phyloP scores from a whole-genome alignment of 148 eudicot genomes.

The Cornus florida region DNA sequence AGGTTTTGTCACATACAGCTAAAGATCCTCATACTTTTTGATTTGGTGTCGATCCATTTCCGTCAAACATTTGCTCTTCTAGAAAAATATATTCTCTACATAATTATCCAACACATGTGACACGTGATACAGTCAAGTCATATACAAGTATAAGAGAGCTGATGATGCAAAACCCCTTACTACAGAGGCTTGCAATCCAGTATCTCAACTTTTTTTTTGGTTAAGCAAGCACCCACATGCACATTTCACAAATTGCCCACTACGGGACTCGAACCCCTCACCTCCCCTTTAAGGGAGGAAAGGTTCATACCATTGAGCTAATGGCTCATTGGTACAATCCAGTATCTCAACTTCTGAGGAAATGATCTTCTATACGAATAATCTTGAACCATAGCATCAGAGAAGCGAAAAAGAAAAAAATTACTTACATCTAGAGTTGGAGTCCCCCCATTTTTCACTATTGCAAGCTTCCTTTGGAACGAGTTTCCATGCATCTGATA shows the following conservation, averaged over 20 bases:
- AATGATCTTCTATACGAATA: too few relatives aligned
- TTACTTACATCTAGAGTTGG: conserved; percentile 56
- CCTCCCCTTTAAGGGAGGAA: too few relatives aligned
- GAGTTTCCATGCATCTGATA: conserved; percentile 94
- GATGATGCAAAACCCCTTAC: neutral
- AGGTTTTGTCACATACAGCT: neutral
- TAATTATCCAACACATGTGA: neutral
- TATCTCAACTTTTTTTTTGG: too few relatives aligned
- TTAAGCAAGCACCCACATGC: too few relatives aligned
- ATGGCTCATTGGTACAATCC: too few relatives aligned
- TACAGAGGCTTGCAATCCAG: neutral
- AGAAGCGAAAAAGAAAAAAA: conserved; percentile 1
- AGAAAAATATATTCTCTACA: neutral
- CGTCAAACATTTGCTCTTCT: neutral
- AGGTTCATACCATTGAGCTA: too few relatives aligned
- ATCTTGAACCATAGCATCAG: neutral
- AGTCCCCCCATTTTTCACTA: conserved; percentile 68
- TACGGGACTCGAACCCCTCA: too few relatives aligned
- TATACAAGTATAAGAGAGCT: neutral
- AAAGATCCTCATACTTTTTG: neutral
- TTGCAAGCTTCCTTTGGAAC: conserved; percentile 75
- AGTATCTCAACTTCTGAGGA: too few relatives aligned
- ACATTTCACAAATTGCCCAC: too few relatives aligned
- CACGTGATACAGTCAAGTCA: neutral
- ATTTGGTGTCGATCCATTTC: neutral